These are phyloP conservation scores for Capniomyces stellatus DNA, from an alignment of 371 early-diverging fungal species.

Conservation along the genomic window DNA sequence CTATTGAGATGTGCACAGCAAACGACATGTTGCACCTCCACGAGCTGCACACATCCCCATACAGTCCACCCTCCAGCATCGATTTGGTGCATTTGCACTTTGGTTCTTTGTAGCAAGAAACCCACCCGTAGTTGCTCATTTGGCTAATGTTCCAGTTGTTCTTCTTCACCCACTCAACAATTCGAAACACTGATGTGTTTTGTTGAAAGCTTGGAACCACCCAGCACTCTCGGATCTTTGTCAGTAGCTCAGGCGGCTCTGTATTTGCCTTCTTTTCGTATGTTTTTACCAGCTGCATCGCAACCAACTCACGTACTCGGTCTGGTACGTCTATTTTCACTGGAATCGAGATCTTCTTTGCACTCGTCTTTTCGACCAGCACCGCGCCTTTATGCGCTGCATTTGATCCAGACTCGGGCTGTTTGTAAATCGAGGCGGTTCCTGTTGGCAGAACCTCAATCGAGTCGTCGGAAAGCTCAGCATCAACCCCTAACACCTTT, in stretches of 20 bases:
- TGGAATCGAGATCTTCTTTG: neutral
- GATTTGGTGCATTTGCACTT: constrained; percentile 10
- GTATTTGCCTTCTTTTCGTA: constrained; percentile 15
- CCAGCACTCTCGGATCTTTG: constrained; percentile 7
- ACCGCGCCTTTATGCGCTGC: no score
- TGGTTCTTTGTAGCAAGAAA: constrained; percentile 17
- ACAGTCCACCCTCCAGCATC: constrained; percentile 15
- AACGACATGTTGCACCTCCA: no score
- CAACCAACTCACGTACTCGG: constrained; percentile 18
- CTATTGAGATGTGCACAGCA: no score
- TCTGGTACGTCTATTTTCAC: neutral
- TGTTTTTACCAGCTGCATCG: constrained; percentile 20
- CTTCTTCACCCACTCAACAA: constrained; percentile 20
- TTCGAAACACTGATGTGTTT: constrained; percentile 12
- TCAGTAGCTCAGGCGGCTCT: neutral
- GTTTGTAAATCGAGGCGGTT: no score
- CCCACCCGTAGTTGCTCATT: constrained; percentile 24
- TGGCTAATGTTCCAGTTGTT: constrained; percentile 18
- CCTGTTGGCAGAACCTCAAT: neutral
- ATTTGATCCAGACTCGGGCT: no score
- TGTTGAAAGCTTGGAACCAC: constrained; percentile 25
- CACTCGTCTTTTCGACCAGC: neutral
- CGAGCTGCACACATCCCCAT: no score
- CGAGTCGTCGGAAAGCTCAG: no score
- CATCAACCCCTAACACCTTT: neutral